phyloP scores from a whole-genome alignment of 2,329 filamentous ascomycete species.

The Cercospora janseana region DNA sequence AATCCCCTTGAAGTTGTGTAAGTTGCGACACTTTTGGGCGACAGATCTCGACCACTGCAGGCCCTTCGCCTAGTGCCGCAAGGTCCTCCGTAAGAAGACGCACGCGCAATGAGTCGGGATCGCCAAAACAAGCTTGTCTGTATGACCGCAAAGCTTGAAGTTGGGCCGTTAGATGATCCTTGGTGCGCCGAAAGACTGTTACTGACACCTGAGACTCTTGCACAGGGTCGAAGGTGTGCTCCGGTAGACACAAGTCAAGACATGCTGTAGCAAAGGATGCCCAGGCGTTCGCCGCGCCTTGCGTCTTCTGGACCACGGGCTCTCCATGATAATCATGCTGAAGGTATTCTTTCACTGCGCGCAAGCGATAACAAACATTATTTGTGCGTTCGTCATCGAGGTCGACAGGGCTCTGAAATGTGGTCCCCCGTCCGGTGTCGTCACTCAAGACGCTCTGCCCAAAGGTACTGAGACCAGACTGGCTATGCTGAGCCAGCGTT shows the following conservation, averaged over 20 bases:
- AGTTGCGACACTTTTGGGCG: constrained; percentile 69
- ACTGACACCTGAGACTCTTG: constrained; percentile 62
- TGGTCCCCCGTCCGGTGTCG: not conserved
- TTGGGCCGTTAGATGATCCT: constrained; percentile 54
- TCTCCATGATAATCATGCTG: not conserved
- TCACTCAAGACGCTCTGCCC: not conserved
- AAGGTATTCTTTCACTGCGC: not conserved
- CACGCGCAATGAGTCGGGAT: constrained; percentile 65
- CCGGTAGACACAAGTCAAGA: constrained; percentile 78
- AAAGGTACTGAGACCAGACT: constrained; percentile 2
- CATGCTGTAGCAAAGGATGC: constrained; percentile 71
- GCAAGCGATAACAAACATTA: constrained; percentile 9
- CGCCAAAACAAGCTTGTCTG: constrained; percentile 66
- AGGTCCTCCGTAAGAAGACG: constrained; percentile 63
- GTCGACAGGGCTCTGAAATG: not conserved
- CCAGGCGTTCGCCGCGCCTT: constrained; percentile 59
- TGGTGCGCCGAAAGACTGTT: constrained; percentile 57
- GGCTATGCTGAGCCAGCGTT: constrained; percentile 25
- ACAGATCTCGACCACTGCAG: constrained; percentile 66
- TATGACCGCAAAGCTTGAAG: constrained; percentile 63
- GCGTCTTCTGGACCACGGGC: not conserved
- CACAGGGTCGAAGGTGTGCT: constrained; percentile 80
- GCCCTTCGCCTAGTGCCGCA: constrained; percentile 62
- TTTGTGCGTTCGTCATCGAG: not conserved
- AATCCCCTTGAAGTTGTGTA: constrained; percentile 73